Conservation (phyloP, 2,329 filamentous ascomycete species). For the Atkinsonella hypoxylon region DNA sequence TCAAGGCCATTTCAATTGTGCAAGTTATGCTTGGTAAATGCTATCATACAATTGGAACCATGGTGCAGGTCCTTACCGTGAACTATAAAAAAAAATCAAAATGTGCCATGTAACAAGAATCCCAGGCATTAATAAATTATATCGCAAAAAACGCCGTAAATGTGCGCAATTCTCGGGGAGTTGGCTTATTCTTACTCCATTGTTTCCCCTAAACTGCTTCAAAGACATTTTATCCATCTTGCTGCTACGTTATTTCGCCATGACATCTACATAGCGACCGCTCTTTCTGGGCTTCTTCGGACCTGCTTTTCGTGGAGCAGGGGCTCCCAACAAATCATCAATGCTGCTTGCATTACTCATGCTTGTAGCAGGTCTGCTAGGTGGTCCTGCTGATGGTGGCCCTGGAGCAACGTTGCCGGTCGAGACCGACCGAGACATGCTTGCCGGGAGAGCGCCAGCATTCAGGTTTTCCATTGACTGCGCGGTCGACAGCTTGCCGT, state of each 20-base stretch:
- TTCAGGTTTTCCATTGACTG: slow-evolving; percentile 16
- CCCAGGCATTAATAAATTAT: background rate
- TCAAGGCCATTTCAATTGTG: background rate
- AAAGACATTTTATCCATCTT: background rate
- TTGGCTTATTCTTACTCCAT: background rate
- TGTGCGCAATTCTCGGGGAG: background rate
- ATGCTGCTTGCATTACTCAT: slow-evolving; percentile 91
- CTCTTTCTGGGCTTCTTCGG: slow-evolving; percentile 66
- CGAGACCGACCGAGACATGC: slow-evolving; percentile 36
- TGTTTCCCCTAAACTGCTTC: background rate
- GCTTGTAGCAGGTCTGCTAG: slow-evolving; percentile 61
- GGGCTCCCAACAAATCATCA: slow-evolving; percentile 76
- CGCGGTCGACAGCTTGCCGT: slow-evolving; percentile 2
- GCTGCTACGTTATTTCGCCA: slow-evolving; percentile 50
- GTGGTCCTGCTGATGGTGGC: slow-evolving; percentile 35
- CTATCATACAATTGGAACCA: background rate
- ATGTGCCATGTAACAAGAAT: slow-evolving; percentile 6
- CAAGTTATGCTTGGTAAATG: too few species aligned
- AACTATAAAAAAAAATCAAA: background rate
- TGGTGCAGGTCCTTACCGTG: background rate
- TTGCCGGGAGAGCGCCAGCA: slow-evolving; percentile 24
- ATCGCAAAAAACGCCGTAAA: slow-evolving; percentile 2
- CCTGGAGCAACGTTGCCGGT: slow-evolving; percentile 27
- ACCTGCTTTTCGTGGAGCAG: slow-evolving; percentile 53
- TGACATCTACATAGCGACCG: slow-evolving; percentile 89